Percentiles rank a stretch among this genome's conserved stretches.
These are phyloP conservation scores for Talaromyces albobiverticillius DNA, from an alignment of 2,329 filamentous ascomycete species.

Conservation along the genomic window DNA sequence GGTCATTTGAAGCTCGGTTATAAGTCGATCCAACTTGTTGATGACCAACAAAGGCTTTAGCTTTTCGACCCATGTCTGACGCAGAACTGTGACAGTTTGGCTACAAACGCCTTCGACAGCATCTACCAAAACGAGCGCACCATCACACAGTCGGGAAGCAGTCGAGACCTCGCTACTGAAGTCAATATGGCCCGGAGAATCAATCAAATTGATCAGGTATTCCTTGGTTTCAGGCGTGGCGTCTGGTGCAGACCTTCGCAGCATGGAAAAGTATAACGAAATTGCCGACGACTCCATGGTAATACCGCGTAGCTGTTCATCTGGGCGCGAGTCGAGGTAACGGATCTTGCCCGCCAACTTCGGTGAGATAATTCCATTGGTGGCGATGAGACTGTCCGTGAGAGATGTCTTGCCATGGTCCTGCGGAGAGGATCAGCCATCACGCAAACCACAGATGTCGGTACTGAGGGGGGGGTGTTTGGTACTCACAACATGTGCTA, in stretches of 20 bases:
- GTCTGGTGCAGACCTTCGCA: constrained; percentile 69
- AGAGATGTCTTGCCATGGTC: constrained; percentile 98
- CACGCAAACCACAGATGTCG: background rate
- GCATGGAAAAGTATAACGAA: constrained; percentile 90
- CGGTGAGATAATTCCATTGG: constrained; percentile 98
- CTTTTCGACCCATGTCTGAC: constrained; percentile 94
- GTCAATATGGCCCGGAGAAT: constrained; percentile 96
- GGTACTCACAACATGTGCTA: constrained; percentile 76
- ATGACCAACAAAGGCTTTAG: constrained; percentile 91
- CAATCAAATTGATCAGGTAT: constrained; percentile 95
- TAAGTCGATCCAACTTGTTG: constrained; percentile 95
- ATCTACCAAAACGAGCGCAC: constrained; percentile 89
- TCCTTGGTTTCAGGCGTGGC: constrained; percentile 72
- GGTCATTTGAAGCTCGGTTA: constrained; percentile 93
- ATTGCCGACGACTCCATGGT: constrained; percentile 99
- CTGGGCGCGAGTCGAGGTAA: constrained; percentile 92
- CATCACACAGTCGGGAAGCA: constrained; percentile 89
- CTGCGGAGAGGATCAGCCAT: constrained; percentile 35
- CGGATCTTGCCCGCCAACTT: constrained; percentile 97
- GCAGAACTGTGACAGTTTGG: constrained; percentile 93
- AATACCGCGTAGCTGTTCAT: constrained; percentile 93
- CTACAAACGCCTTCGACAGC: constrained; percentile 98
- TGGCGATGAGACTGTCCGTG: constrained; percentile 92
- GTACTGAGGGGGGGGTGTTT: no score
- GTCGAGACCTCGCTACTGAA: constrained; percentile 98